Evolutionary conservation across 2,329 filamentous ascomycete genomes (phyloP).

Genomic region (Penicillium crustosum): DNA sequence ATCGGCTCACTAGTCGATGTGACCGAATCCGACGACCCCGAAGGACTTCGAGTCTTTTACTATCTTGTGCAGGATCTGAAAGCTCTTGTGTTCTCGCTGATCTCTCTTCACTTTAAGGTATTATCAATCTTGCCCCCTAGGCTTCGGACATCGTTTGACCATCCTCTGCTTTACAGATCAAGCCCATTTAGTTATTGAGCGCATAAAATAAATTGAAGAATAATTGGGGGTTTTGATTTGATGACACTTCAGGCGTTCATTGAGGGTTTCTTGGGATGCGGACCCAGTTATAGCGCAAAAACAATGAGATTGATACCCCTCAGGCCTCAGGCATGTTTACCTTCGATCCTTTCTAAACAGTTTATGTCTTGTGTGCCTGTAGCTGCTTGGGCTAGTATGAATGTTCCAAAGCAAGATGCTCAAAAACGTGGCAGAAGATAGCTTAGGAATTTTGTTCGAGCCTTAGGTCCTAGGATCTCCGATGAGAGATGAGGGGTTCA

Average conservation of each 20-base stretch:
- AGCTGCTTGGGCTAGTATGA: neutral
- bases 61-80: constrained; percentile 98
- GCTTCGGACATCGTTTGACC: constrained; percentile 2
- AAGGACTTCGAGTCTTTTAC: constrained; percentile 95
- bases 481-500: neutral
- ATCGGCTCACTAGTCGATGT: constrained; percentile 97
- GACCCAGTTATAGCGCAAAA: constrained; percentile 12
- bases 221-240: constrained; percentile 14
- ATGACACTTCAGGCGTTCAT: constrained; percentile 28
- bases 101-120: constrained; percentile 95
- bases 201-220: constrained; percentile 1
- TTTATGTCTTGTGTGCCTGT: neutral
- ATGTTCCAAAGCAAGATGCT: neutral
- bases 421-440: neutral
- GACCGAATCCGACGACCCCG: constrained; percentile 91
- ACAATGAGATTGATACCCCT: constrained; percentile 9
- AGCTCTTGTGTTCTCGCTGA: constrained; percentile 92
- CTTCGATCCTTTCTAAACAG: neutral
- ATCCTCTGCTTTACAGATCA: constrained; percentile 45
- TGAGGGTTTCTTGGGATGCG: constrained; percentile 12
- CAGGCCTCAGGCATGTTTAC: neutral
- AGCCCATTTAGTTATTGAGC: constrained; percentile 46
- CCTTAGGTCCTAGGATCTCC: neutral
- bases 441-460: neutral
- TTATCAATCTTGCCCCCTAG: neutral